Evolutionary conservation across 768 basidiomycete species (phyloP), one percentile per base, ranked within the genome.

Genomic region (Lentinula edodes): DNA sequence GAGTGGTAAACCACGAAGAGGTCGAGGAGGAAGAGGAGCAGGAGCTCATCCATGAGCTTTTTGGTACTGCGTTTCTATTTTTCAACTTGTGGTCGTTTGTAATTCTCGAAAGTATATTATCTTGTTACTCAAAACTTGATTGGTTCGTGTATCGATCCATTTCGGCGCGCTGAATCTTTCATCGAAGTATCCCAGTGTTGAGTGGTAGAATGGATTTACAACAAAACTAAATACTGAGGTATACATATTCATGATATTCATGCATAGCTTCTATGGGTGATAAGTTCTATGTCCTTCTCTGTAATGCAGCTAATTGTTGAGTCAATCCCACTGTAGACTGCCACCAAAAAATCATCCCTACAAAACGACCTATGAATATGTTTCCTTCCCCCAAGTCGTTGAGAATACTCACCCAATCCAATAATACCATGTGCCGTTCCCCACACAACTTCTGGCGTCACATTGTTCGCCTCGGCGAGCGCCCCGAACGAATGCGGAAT

Each of bases 381-480:
- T 20, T 5, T 41, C 53, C 8, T 4, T n/a, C 6, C 15, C 8
- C 10, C 8, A n/a, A 6, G n/a, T 10, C 34, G 52, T 54, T 20
- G 15, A 28, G 32, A 23, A 12, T 20, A 56, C 55, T 28, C 23
- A 56, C 55, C 81, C 6, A 93, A 71, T 10, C 90, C 87, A 38
- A 93, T 61, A 51, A 89, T 16, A 16, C 91, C 91, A 65, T 93
- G 91, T 18, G 83, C 67, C 6, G 79, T 81, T 0, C 89, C 90
- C 90, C 91, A 92, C 1, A 84, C 72, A 32, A 76, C 69, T 70
- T 93, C 91, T 0, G 91, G 91, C 0, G 89, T 91, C 28, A 89
- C 65, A 36, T 82, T 82, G 45, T 79, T 90, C 88, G 74, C 64
- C 70, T 93, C 91, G 28, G 80, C 72, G 34, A 79, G 59, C 1